phyloP scores from a whole-genome alignment of 148 eudicot species.

The Spergularia bocconei region DNA sequence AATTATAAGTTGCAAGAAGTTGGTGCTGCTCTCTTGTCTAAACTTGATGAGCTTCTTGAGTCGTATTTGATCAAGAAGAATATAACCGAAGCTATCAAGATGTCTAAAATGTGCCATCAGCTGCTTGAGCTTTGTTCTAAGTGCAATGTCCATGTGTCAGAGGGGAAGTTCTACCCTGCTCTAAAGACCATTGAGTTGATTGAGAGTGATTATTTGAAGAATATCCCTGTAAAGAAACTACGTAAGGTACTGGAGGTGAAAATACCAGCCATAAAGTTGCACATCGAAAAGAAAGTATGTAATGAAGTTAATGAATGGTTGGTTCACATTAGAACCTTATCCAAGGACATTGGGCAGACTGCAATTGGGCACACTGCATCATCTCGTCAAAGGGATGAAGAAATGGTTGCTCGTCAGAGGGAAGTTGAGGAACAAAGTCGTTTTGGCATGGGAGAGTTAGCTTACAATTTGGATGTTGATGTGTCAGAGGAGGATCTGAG shows the following conservation, averaged over 20 bases:
- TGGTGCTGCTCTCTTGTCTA: slow-evolving; percentile 64
- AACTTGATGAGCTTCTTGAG: slow-evolving; percentile 71
- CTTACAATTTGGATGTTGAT: slow-evolving; percentile 72
- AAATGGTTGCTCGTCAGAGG: slow-evolving; percentile 69
- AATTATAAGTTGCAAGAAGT: slow-evolving; percentile 76
- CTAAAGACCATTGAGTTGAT: slow-evolving; percentile 80
- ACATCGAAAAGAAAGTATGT: slow-evolving; percentile 74
- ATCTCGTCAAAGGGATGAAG: slow-evolving; percentile 71
- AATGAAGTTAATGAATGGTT: slow-evolving; percentile 88
- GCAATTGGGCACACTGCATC: slow-evolving; percentile 71
- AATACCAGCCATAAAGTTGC: slow-evolving; percentile 64
- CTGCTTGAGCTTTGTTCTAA: slow-evolving; percentile 71
- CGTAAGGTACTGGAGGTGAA: slow-evolving; percentile 51
- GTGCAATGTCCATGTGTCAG: slow-evolving; percentile 76
- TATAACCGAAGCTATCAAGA: slow-evolving; percentile 73
- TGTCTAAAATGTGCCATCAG: slow-evolving; percentile 69
- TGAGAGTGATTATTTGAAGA: slow-evolving; percentile 60
- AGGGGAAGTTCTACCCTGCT: slow-evolving; percentile 84
- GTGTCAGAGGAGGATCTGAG: slow-evolving; percentile 63
- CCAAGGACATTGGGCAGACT: slow-evolving; percentile 83
- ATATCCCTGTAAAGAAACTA: slow-evolving; percentile 64
- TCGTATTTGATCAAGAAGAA: slow-evolving; percentile 74
- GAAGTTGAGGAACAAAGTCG: slow-evolving; percentile 72
- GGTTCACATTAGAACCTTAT: slow-evolving; percentile 66
- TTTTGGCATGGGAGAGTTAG: slow-evolving; percentile 49